Evolutionary conservation across 2,329 filamentous ascomycete species (phyloP).

Genomic region (Aspergillus clavatus): DNA sequence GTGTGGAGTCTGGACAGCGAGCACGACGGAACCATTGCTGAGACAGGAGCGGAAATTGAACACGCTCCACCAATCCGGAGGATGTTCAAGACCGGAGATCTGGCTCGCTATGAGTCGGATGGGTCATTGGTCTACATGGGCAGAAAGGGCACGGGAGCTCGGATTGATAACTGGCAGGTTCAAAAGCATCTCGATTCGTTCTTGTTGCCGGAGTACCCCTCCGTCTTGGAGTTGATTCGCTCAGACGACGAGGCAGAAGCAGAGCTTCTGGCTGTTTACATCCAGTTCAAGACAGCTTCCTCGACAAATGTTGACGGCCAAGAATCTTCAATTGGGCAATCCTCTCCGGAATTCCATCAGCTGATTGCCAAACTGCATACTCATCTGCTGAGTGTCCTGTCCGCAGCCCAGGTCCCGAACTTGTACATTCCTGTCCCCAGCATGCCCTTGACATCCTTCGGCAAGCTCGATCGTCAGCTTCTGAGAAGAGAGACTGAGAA

Average conservation of each 20-base stretch:
- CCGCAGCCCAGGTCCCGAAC: slow-evolving; percentile 33
- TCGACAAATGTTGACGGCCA: background rate
- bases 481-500: slow-evolving; percentile 12
- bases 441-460: slow-evolving; percentile 29
- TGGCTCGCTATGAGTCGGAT: slow-evolving; percentile 36
- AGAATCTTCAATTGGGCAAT: slow-evolving; percentile 8
- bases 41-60: background rate
- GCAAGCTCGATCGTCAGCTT: slow-evolving; percentile 30
- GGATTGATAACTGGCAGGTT: slow-evolving; percentile 4
- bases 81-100: slow-evolving; percentile 37
- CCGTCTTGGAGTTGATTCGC: slow-evolving; percentile 16
- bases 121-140: slow-evolving; percentile 33
- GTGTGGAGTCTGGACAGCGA: slow-evolving; percentile 25
- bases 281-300: slow-evolving; percentile 9
- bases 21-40: background rate
- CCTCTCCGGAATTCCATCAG: slow-evolving; percentile 13
- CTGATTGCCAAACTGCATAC: slow-evolving; percentile 13
- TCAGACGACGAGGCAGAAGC: background rate
- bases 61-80: background rate
- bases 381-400: slow-evolving; percentile 22
- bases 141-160: slow-evolving; percentile 20
- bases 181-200: slow-evolving; percentile 13
- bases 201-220: slow-evolving; percentile 14
- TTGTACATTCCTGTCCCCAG: slow-evolving; percentile 29
- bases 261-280: slow-evolving; percentile 18